Conservation (phyloP, 2,329 filamentous ascomycete genomes). For the Xylariaceae sp. region DNA sequence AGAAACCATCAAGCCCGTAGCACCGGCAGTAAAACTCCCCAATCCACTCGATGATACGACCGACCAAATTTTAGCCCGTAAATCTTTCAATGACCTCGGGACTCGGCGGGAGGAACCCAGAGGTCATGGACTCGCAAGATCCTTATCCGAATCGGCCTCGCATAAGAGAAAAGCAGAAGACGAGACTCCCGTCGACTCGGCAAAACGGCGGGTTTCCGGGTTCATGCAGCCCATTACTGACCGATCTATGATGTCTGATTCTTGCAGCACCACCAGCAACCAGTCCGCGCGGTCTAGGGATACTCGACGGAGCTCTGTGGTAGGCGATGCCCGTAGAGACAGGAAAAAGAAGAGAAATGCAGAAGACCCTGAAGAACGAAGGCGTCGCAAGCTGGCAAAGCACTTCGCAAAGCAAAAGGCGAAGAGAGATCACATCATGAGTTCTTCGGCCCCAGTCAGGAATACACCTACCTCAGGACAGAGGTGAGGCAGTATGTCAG, state of each 20-base stretch:
- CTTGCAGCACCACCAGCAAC: slow-evolving; percentile 4
- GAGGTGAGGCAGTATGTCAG: background rate
- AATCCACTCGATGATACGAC: background rate
- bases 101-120: slow-evolving; percentile 3
- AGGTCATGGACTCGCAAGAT: background rate
- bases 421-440: slow-evolving; percentile 9
- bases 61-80: background rate
- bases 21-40: slow-evolving; percentile 3
- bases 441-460: slow-evolving; percentile 8
- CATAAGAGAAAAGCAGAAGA: slow-evolving; percentile 11
- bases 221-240: background rate
- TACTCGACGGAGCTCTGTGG: background rate
- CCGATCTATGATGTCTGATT: slow-evolving; percentile 4
- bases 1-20: background rate
- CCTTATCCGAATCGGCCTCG: slow-evolving; percentile 11
- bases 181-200: slow-evolving; percentile 4
- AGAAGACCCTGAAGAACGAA: slow-evolving; percentile 10
- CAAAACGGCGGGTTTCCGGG: slow-evolving; percentile 6
- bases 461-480: slow-evolving; percentile 21
- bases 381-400: slow-evolving; percentile 8
- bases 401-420: slow-evolving; percentile 12
- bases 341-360: background rate
- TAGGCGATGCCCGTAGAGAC: background rate
- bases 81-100: slow-evolving; percentile 3
- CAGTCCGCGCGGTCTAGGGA: slow-evolving; percentile 1